A percentile compares a stretch with the other conserved stretches of the same genome.
phyloP scores from a whole-genome alignment of 2,329 filamentous ascomycete genomes.

The Beauveria varroae region DNA sequence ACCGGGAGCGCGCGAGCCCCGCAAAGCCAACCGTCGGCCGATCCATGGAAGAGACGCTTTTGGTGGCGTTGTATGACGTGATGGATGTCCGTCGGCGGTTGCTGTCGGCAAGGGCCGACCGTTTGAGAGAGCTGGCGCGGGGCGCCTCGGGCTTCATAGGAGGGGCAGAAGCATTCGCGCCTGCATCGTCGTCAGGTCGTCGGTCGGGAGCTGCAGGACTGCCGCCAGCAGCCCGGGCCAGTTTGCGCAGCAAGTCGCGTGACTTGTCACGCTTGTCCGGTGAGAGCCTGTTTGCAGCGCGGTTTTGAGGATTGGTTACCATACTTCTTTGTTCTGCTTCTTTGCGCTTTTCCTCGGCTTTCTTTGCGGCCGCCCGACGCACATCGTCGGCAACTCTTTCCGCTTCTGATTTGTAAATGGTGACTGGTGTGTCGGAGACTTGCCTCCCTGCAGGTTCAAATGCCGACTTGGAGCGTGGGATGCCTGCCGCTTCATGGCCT shows the following conservation, averaged over 20 bases:
- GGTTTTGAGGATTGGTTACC: neutral
- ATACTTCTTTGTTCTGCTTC: neutral
- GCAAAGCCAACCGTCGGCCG: slow-evolving; percentile 40
- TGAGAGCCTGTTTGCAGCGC: slow-evolving; percentile 15
- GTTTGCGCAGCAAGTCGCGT: slow-evolving; percentile 39
- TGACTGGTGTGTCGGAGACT: slow-evolving; percentile 33
- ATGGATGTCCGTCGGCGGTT: slow-evolving; percentile 1
- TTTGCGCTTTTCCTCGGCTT: slow-evolving; percentile 2
- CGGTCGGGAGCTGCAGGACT: slow-evolving; percentile 30
- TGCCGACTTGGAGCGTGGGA: slow-evolving; percentile 17
- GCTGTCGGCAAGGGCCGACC: neutral
- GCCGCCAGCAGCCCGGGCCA: slow-evolving; percentile 40
- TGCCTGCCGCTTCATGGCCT: slow-evolving; percentile 8
- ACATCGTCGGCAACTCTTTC: slow-evolving; percentile 2
- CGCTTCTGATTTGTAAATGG: slow-evolving; percentile 26
- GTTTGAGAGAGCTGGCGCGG: slow-evolving; percentile 8
- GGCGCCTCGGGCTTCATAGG: neutral
- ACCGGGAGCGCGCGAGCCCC: slow-evolving; percentile 34
- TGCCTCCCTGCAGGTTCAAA: slow-evolving; percentile 24
- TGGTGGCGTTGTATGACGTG: slow-evolving; percentile 6
- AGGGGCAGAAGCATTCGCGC: neutral
- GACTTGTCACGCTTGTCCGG: slow-evolving; percentile 30
- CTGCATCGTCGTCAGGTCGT: slow-evolving; percentile 8
- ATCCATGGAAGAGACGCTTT: slow-evolving; percentile 2
- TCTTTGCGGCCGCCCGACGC: neutral